Conservation (phyloP, 805 yeast genomes). For the Kuraishia molischiana region DNA sequence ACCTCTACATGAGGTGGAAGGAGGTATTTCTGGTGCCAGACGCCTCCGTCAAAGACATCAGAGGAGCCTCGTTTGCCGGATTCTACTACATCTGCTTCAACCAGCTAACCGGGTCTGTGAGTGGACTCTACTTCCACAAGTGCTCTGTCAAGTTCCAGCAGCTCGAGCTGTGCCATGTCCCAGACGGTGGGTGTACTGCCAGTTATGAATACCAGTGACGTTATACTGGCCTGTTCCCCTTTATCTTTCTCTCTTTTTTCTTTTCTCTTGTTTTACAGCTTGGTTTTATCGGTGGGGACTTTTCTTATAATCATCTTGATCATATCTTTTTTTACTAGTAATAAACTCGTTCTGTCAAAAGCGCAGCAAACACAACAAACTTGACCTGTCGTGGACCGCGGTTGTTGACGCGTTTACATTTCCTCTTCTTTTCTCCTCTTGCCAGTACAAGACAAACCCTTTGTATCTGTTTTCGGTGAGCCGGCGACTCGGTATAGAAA, state of each 20-base stretch:
- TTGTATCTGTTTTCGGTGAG: too few relatives aligned
- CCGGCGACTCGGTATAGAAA: too few relatives aligned
- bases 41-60: conserved; percentile 46
- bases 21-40: conserved; percentile 83
- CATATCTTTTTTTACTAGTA: too few relatives aligned
- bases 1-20: conserved; percentile 89
- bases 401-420: too few relatives aligned
- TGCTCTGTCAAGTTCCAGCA: conserved; percentile 76
- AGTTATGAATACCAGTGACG: conserved; percentile 18
- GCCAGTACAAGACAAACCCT: too few relatives aligned
- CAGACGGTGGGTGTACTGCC: conserved; percentile 33
- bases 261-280: background rate
- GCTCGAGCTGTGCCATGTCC: conserved; percentile 49
- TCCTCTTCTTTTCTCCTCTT: too few relatives aligned
- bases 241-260: background rate
- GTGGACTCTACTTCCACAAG: conserved; percentile 77
- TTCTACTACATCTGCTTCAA: conserved; percentile 83
- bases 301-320: too few relatives aligned
- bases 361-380: too few relatives aligned
- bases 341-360: too few relatives aligned
- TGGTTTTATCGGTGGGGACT: background rate
- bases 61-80: conserved; percentile 84
- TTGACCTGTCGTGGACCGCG: too few relatives aligned
- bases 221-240: background rate
- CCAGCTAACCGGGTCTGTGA: conserved; percentile 62